Conservation (phyloP, 1,284 basidiomycete genomes). For the Ceratobasidium sp. region DNA sequence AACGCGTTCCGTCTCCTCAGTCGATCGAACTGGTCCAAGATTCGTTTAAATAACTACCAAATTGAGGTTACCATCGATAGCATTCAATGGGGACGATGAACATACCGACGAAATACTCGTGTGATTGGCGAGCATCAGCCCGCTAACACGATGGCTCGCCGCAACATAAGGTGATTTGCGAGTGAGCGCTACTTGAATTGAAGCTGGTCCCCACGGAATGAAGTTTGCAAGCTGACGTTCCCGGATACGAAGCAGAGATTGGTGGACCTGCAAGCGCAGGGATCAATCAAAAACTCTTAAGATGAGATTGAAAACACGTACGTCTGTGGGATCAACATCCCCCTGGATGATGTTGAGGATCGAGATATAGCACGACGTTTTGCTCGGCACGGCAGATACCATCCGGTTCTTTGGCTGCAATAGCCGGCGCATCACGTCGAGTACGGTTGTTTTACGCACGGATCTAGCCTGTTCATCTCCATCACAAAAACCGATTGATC, state of each 20-base stretch:
- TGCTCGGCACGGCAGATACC: conserved; percentile 94
- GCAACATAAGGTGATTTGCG: conserved; percentile 90
- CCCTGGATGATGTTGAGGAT: conserved; percentile 99
- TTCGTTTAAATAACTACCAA: conserved; percentile 89
- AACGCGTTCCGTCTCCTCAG: conserved; percentile 93
- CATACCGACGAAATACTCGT: conserved; percentile 94
- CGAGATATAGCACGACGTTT: conserved; percentile 95
- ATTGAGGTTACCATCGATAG: conserved; percentile 10
- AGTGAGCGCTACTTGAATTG: conserved; percentile 96
- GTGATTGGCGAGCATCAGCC: conserved; percentile 98
- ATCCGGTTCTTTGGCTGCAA: conserved; percentile 99
- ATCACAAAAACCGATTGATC: conserved; percentile 37
- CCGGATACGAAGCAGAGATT: conserved; percentile 94
- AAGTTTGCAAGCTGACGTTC: conserved; percentile 97
- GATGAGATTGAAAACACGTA: conserved; percentile 56
- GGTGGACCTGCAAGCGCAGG: conserved; percentile 78
- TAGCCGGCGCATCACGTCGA: conserved; percentile 98
- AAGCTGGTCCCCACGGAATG: conserved; percentile 99
- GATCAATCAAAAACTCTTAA: neutral
- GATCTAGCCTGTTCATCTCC: conserved; percentile 72
- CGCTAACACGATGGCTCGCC: conserved; percentile 92
- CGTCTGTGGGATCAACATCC: conserved; percentile 97
- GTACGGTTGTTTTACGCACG: conserved; percentile 91
- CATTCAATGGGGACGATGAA: conserved; percentile 47
- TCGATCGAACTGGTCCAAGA: conserved; percentile 94